Conservation (phyloP, 2,329 filamentous ascomycete species). For the Colletotrichum scovillei region DNA sequence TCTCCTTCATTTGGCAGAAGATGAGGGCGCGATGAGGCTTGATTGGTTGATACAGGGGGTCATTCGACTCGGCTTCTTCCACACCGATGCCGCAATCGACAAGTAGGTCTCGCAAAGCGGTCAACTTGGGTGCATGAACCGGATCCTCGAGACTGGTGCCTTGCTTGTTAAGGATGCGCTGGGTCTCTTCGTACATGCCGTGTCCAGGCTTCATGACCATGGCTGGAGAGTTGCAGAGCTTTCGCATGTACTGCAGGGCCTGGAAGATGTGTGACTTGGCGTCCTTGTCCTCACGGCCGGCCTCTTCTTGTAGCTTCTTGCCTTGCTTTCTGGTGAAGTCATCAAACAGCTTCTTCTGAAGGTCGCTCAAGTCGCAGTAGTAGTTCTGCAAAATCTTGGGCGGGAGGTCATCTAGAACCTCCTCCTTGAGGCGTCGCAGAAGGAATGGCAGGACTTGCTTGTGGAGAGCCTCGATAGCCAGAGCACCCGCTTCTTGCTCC, state of each 20-base stretch:
- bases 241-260: conserved; percentile 98
- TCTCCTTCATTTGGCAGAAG: conserved; percentile 99
- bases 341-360: conserved; percentile 95
- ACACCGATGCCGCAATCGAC: conserved; percentile 98
- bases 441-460: conserved; percentile 98
- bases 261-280: conserved; percentile 99
- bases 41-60: conserved; percentile 80
- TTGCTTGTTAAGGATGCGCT: conserved; percentile 81
- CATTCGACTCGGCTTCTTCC: conserved; percentile 70
- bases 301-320: conserved; percentile 86
- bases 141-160: conserved; percentile 87
- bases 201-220: conserved; percentile 96
- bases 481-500: conserved; percentile 94
- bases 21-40: conserved; percentile 95
- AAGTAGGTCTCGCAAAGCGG: conserved; percentile 89
- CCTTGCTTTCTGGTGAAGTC: conserved; percentile 96
- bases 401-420: conserved; percentile 94
- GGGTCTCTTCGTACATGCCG: conserved; percentile 89
- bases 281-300: conserved; percentile 87
- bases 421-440: conserved; percentile 94
- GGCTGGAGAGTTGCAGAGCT: conserved; percentile 97
- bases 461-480: conserved; percentile 97
- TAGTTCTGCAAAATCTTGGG: conserved; percentile 99
- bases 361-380: conserved; percentile 95
- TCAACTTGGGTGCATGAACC: conserved; percentile 90